Evolutionary conservation across 306 rosid species (phyloP).

Genomic region (Pyrus pyrifolia): DNA sequence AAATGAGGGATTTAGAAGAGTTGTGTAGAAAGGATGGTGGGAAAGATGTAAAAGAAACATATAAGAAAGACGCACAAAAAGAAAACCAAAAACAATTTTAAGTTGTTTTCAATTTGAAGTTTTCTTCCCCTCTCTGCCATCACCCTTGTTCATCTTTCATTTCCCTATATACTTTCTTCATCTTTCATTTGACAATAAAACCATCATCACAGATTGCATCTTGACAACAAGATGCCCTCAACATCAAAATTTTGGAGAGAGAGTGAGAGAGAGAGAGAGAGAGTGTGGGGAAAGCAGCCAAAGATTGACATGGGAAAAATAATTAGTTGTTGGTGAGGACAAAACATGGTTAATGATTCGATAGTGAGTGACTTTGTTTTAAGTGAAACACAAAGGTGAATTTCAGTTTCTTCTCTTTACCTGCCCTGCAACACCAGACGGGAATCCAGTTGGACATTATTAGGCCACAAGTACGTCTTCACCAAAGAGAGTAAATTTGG

Average conservation of each 20-base stretch:
- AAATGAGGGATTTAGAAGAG: too few species aligned
- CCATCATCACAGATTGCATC: background rate
- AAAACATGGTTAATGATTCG: conserved; percentile 45
- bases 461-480: background rate
- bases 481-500: background rate
- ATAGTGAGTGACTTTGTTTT: conserved; percentile 50
- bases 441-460: background rate
- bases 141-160: background rate
- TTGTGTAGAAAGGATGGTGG: too few species aligned
- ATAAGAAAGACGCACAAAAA: too few species aligned
- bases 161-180: background rate
- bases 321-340: conserved; percentile 48
- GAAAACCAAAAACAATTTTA: too few species aligned
- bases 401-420: conserved; percentile 21
- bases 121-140: too few species aligned
- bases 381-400: conserved; percentile 49
- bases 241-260: background rate
- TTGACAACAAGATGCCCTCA: background rate
- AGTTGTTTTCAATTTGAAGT: too few species aligned
- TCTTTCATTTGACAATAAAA: background rate
- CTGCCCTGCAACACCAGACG: conserved; percentile 15
- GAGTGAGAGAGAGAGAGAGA: conserved; percentile 4
- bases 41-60: too few species aligned
- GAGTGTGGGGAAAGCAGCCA: conserved; percentile 11
- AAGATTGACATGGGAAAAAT: conserved; percentile 4